phyloP scores from a whole-genome alignment of 306 rosid species.

The Herpetospermum pedunculosum region DNA sequence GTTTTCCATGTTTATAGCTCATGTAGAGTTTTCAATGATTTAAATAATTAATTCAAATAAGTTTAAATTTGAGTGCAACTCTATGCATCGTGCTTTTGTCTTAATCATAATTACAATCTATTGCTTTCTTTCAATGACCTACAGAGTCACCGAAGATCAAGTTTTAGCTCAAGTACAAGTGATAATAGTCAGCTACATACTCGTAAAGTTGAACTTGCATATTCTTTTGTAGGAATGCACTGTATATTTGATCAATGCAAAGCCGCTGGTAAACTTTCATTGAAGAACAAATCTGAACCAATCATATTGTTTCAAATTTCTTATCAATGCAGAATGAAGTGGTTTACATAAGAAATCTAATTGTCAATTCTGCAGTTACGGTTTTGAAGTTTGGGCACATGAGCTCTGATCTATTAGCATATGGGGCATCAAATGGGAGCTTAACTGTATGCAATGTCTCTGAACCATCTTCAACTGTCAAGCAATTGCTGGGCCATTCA shows the following conservation, averaged over 20 bases:
- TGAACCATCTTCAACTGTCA: slow-evolving; percentile 63
- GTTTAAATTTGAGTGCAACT: neutral
- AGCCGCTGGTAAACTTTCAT: slow-evolving; percentile 53
- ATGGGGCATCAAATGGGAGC: slow-evolving; percentile 92
- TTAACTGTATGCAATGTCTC: slow-evolving; percentile 86
- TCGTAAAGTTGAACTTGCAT: slow-evolving; percentile 56
- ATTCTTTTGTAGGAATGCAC: slow-evolving; percentile 96
- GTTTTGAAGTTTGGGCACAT: slow-evolving; percentile 93
- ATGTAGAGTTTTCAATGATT: neutral
- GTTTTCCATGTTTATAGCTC: neutral
- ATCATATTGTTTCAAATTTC: neutral
- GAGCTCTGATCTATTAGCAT: slow-evolving; percentile 97
- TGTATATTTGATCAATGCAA: slow-evolving; percentile 92
- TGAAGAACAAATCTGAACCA: neutral
- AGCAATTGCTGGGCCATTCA: slow-evolving; percentile 70
- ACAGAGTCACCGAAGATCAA: slow-evolving; percentile 53
- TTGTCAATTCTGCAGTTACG: slow-evolving; percentile 48
- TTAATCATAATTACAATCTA: neutral
- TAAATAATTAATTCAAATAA: neutral
- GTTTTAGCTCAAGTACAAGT: slow-evolving; percentile 70
- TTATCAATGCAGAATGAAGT: slow-evolving; percentile 7
- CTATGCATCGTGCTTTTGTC: neutral
- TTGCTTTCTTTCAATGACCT: slow-evolving; percentile 23
- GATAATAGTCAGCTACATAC: slow-evolving; percentile 47
- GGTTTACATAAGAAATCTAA: slow-evolving; percentile 14